Base-by-base conservation (phyloP, 257 asterid species). In the Plectranthus barbatus region DNA sequence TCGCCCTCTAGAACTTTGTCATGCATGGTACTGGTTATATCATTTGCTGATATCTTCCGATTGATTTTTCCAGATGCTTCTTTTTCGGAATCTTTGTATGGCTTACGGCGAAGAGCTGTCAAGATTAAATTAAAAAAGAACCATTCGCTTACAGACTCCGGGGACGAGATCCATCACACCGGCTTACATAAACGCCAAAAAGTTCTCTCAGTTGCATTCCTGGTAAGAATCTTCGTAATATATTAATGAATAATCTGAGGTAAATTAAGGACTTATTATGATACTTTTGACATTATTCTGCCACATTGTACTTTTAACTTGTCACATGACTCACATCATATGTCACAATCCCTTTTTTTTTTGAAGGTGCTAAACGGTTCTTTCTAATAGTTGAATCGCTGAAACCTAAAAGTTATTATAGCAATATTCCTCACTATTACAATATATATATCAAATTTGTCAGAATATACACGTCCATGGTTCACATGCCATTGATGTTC, bases 1-100 rank as follows among this genome's bases (percentile, higher is more conserved):
- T 55, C 36, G 15, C 26, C 48, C 72, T 24, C 47, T 4, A 11
- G 37, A 50, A 59, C 14, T 42, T 31, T 34, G 17, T 66, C 54
- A 23, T 56, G 23, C 24, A 45, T 46, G 18, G 36, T 63, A 9
- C 20, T 65, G 62, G 50, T 49, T 47, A 21, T 49, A 60, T 56
- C 31, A 29, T 50, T 66, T 46, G 37, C 56, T 78, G 77, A 76
- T 41, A 17, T 68, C 56, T 51, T 66, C 34, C 40, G 20, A 56
- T 72, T 11, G 55, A 46, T 51, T 58, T 51, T 66, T 66, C n/a
- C 81, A 87, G 99, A 92, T 70, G 99, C 95, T 71, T 92, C 97
- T 9, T 92, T 92, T 77, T 86, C 99, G 1, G 99, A 92, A 73
- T 92, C 99, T 17, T 82, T 92, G 46, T 92, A 92, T 69, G 96